Evolutionary conservation across 2,329 filamentous ascomycete species (phyloP), one percentile per base, ranked within the genome.

Genomic region (Grosmannia huntii): DNA sequence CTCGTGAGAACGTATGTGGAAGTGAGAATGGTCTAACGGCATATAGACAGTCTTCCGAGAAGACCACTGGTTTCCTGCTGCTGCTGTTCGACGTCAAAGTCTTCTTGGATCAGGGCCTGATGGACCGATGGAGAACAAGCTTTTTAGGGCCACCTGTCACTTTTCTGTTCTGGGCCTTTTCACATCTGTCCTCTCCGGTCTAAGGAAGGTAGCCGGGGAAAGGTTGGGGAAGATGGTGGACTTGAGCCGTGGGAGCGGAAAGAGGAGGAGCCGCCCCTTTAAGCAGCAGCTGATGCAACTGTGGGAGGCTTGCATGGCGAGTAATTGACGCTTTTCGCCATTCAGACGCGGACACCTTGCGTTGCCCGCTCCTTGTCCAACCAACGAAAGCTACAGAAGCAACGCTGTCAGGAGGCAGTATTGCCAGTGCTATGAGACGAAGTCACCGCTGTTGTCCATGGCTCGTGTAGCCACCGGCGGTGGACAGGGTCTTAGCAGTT

Each of bases 251-350:
- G 56, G 38, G 52, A 36, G 44, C 25, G 50, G 49, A 50, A 46
- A 57, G 55, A 56, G 61, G 57, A 58, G 53, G 53, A 49, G 21
- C 55, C 46, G 57, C 57, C 56, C 57, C 57, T 62, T 62, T 62
- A 62, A 62, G 57, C 61, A 59, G 57, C 49, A 49, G 16, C 38
- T 21, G 53, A 56, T 56, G 46, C 23, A 25, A 52, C 48, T 38
- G 46, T 50, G 55, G 28, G 14, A 12, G 23, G 33, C 48, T 50
- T 56, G 51, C 54, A 50, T 57, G 41, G 61, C 60, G 56, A 60
- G 58, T 60, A 61, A 59, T 59, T 63, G 60, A 44, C 57, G 57
- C 33, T 50, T 28, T 63, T 58, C 54, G 56, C 62, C 61, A 62
- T 31, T 54, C 53, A 61, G 57, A 53, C 28, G 48, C 44, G 57